Percentiles rank a stretch among this genome's conserved stretches.
These are phyloP conservation scores for Cercospora citrullina DNA, from an alignment of 2,329 filamentous ascomycete genomes.

Conservation along the genomic window DNA sequence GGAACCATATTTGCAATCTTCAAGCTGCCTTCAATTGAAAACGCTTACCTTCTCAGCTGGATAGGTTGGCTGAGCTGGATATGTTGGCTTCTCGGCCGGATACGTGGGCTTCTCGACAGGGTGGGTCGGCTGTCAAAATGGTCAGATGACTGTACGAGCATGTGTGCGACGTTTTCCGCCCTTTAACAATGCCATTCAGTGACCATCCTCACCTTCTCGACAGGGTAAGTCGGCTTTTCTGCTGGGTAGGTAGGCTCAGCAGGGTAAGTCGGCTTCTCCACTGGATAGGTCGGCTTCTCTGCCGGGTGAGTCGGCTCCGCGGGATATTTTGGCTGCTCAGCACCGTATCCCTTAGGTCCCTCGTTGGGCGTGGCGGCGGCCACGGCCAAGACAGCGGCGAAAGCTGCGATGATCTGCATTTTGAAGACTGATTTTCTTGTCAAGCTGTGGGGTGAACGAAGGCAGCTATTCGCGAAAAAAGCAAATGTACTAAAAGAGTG, in stretches of 20 bases:
- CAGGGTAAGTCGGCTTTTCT: not conserved
- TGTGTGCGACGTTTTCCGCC: not conserved
- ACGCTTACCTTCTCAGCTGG: not conserved
- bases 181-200: not conserved
- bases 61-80: not conserved
- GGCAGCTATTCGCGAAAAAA: not conserved
- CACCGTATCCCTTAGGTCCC: slow-evolving; percentile 3
- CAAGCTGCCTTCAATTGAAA: too few relatives aligned
- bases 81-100: not conserved
- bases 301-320: not conserved
- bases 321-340: not conserved
- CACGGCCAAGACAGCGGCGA: slow-evolving; percentile 17
- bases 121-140: not conserved
- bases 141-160: not conserved
- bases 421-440: slow-evolving; percentile 26
- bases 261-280: not conserved
- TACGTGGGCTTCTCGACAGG: not conserved
- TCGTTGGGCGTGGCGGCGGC: slow-evolving; percentile 16
- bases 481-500: slow-evolving; percentile 1
- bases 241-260: not conserved
- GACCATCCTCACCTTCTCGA: not conserved
- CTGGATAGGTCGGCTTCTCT: not conserved
- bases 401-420: slow-evolving; percentile 22
- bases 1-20: too few relatives aligned
- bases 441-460: not conserved